Evolutionary conservation across 495 filamentous ascomycete genomes (phyloP).

Genomic region (Lentithecium fluviatile): DNA sequence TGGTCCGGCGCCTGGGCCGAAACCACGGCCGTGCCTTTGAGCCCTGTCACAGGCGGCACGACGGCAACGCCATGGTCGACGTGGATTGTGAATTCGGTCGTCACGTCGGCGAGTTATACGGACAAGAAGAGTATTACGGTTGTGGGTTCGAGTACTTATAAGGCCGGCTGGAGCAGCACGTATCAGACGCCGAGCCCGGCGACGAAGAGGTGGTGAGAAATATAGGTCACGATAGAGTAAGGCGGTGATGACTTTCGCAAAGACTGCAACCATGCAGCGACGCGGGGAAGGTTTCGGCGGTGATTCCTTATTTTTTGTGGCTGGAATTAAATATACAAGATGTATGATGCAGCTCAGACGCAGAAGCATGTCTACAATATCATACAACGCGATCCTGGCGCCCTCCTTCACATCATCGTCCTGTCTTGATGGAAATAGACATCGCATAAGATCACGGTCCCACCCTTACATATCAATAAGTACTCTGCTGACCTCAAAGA

Average conservation of each 20-base stretch:
- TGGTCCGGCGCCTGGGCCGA: conserved; percentile 30
- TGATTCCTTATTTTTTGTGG: no score
- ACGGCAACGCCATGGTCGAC: conserved; percentile 19
- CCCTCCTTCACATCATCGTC: no score
- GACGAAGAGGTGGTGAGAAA: conserved; percentile 24
- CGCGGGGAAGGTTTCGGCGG: no score
- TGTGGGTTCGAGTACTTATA: conserved; percentile 17
- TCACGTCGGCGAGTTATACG: conserved; percentile 18
- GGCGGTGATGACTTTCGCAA: background rate
- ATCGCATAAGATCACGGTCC: no score
- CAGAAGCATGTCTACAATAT: no score
- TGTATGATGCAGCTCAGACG: no score
- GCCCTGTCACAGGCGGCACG: background rate
- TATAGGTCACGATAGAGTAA: background rate
- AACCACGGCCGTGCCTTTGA: conserved; percentile 15
- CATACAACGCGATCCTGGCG: no score
- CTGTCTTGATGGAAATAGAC: no score
- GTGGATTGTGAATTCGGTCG: conserved; percentile 24
- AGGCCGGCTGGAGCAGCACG: conserved; percentile 13
- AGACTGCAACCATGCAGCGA: no score
- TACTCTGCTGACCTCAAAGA: no score
- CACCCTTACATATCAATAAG: no score
- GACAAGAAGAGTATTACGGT: conserved; percentile 15
- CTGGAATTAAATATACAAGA: no score
- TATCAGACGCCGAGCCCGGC: conserved; percentile 30